A percentile compares a stretch with the other conserved stretches of the same genome.
Conservation (phyloP, 176 grass and related monocot species). For the Elaeis guineensis region DNA sequence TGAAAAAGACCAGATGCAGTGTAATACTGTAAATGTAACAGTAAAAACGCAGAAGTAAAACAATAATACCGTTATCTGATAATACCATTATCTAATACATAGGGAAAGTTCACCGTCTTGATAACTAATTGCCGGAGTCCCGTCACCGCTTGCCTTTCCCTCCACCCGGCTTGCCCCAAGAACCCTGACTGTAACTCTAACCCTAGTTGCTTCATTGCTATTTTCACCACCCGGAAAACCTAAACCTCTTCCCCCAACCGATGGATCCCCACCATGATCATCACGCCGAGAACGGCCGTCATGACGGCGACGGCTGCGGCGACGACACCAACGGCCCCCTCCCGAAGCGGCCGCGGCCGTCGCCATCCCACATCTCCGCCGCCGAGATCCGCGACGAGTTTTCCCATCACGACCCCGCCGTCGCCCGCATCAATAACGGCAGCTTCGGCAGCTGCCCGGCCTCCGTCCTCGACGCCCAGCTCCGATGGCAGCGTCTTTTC, state of each 20-base stretch:
- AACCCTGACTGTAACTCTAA: too few species aligned
- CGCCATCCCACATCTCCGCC: constrained; percentile 17
- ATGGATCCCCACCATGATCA: constrained; percentile 13
- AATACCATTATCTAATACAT: too few species aligned
- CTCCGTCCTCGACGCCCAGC: constrained; percentile 59
- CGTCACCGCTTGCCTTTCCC: too few species aligned
- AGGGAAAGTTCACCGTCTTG: too few species aligned
- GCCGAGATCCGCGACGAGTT: constrained; percentile 63
- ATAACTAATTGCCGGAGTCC: too few species aligned
- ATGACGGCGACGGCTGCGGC: not conserved
- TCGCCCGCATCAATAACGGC: constrained; percentile 86
- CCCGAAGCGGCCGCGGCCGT: constrained; percentile 25
- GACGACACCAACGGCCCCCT: constrained; percentile 9
- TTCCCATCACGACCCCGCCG: constrained; percentile 53
- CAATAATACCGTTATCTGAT: too few species aligned
- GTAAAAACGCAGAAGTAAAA: too few species aligned
- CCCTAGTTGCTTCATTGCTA: too few species aligned
- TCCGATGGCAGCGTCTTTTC: constrained; percentile 52
- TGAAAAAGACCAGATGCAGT: too few species aligned
- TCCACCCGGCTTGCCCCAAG: too few species aligned
- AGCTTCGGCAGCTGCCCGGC: constrained; percentile 85
- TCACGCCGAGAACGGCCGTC: constrained; percentile 30
- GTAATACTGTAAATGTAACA: too few species aligned
- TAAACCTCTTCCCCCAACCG: not conserved
- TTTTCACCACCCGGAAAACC: too few species aligned